Base-by-base conservation (phyloP, 1,284 basidiomycete genomes). In the Pseudozyma sp. region DNA sequence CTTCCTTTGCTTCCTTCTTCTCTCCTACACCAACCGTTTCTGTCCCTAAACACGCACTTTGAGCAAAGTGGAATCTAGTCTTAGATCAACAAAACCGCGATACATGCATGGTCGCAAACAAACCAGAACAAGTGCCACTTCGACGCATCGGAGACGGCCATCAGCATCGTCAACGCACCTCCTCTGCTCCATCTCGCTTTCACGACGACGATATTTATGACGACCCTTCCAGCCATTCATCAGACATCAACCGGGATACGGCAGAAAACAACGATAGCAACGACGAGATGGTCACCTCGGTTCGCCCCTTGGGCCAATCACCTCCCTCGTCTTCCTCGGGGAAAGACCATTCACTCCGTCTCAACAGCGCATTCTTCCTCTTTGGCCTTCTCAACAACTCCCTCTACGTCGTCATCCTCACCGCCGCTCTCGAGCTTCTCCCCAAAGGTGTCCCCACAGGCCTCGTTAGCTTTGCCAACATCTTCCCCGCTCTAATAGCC, bases 361-460 rank as follows among this genome's bases (percentile, higher is more conserved):
- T 78, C 58, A 70, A 75, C 52, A 34, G 49, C 3, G 70, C 74
- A 2, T 86, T 85, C 73, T 85, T 86, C 63, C 51, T 79, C 9
- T 76, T 86, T n/a, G 85, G 85, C 8, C 76, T 86, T 36, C 77
- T 86, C 43, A 87, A 87, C 75, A 87, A 87, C 63, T 79, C 73
- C 19, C 68, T 77, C 53, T 97, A 98, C 85, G 95, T 98, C 39
- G 93, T 99, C 76, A 97, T 98, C 72, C 89, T 98, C 25, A 96
- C 94, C 1, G 96, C 96, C 5, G 96, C 96, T 0, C 88, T 97
- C 14, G 96, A 99, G 85, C 89, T 99, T 5, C 94, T 98, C 0
- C 93, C 95, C 5, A 90, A 70, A 5, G 78, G 79, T 19, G 78
- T 81, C 6, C 79, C 85, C 0, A 88, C 88, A 81, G 95, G 95